A percentile compares a stretch with the other conserved stretches of the same genome.
These are phyloP conservation scores for Kitagawia praeruptora DNA, from an alignment of 129 eudicot species.

Conservation along the genomic window DNA sequence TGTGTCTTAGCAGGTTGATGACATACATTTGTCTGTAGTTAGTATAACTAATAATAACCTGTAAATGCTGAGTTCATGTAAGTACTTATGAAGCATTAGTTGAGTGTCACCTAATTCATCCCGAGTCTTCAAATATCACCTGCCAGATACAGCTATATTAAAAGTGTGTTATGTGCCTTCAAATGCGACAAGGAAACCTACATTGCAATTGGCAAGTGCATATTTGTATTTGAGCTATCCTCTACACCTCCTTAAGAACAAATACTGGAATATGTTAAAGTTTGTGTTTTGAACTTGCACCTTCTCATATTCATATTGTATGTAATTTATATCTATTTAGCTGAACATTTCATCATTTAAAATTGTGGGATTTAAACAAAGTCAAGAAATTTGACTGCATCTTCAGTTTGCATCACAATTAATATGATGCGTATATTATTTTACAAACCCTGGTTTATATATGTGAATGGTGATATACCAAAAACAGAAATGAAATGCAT, in stretches of 20 bases:
- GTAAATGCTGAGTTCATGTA: background rate
- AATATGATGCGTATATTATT: background rate
- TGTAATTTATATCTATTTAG: background rate
- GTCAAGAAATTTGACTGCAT: background rate
- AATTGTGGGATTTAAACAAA: background rate
- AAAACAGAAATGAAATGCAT: background rate
- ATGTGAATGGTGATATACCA: background rate
- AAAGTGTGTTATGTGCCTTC: background rate
- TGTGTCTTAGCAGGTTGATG: background rate
- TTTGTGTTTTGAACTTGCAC: background rate
- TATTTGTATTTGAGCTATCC: background rate
- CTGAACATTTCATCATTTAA: background rate
- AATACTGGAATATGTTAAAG: background rate
- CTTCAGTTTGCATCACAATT: background rate
- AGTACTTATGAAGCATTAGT: background rate
- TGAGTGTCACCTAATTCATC: background rate
- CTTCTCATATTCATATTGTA: background rate
- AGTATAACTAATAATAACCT: background rate
- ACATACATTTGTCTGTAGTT: background rate
- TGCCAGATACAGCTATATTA: background rate
- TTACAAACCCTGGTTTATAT: background rate
- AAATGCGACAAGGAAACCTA: background rate
- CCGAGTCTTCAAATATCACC: background rate
- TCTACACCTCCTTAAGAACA: background rate
- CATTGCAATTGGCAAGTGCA: background rate